phyloP scores from a whole-genome alignment of 805 yeast genomes.

The Metschnikowia henanensis region DNA sequence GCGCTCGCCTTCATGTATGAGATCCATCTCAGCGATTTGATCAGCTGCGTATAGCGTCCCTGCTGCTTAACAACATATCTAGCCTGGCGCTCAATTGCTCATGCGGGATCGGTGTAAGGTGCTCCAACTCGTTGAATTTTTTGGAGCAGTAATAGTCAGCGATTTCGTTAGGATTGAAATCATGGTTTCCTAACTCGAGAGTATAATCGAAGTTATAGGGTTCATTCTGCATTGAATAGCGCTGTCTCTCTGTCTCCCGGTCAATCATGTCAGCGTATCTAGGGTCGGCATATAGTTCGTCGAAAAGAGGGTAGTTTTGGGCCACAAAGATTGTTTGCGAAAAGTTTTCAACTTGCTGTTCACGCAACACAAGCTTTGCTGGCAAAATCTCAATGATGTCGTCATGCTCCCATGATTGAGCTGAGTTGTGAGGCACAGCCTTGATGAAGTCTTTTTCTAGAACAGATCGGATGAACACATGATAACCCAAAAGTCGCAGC shows the following conservation, averaged over 20 bases:
- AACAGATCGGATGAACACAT: slow-evolving; percentile 22
- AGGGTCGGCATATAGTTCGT: slow-evolving; percentile 17
- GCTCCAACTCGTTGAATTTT: slow-evolving; percentile 2
- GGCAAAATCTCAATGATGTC: slow-evolving; percentile 23
- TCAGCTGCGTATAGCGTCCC: slow-evolving; percentile 6
- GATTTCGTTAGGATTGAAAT: slow-evolving; percentile 25
- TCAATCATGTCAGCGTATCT: slow-evolving; percentile 15
- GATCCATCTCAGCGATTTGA: neutral
- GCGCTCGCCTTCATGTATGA: neutral
- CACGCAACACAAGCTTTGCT: slow-evolving; percentile 15
- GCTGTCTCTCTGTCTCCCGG: slow-evolving; percentile 14
- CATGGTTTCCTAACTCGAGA: slow-evolving; percentile 27
- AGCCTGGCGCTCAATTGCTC: slow-evolving; percentile 7
- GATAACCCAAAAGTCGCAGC: slow-evolving; percentile 26
- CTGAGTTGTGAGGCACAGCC: slow-evolving; percentile 8
- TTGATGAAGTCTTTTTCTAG: slow-evolving; percentile 22
- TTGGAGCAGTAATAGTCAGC: slow-evolving; percentile 8
- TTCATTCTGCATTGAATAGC: slow-evolving; percentile 16
- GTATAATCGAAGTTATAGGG: slow-evolving; percentile 22
- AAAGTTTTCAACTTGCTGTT: slow-evolving; percentile 12
- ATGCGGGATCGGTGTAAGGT: slow-evolving; percentile 5
- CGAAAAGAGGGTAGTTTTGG: slow-evolving; percentile 22
- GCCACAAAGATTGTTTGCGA: slow-evolving; percentile 9
- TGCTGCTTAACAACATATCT: slow-evolving; percentile 10
- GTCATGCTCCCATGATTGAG: slow-evolving; percentile 10